Conservation (phyloP, 2,329 filamentous ascomycete genomes). For the Colletotrichum limetticola region DNA sequence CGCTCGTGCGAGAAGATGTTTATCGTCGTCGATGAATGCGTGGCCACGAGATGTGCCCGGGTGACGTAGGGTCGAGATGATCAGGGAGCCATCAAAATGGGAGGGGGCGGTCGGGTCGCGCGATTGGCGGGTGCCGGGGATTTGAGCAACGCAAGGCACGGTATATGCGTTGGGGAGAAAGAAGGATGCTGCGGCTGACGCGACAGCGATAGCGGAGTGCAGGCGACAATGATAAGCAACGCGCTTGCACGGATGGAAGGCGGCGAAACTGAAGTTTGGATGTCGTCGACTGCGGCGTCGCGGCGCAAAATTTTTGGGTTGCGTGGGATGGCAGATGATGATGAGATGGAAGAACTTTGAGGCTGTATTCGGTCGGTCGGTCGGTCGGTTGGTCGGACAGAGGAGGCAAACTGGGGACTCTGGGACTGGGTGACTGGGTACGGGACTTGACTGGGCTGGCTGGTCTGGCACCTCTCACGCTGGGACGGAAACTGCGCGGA, state of each 20-base stretch:
- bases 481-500: constrained; percentile 33
- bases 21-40: constrained; percentile 17
- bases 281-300: constrained; percentile 19
- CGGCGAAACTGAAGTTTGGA: neutral
- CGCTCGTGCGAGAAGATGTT: constrained; percentile 9
- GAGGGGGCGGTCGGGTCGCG: constrained; percentile 35
- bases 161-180: constrained; percentile 18
- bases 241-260: constrained; percentile 10
- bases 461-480: too few relatives aligned
- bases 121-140: constrained; percentile 35
- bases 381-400: constrained; percentile 31
- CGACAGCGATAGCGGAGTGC: constrained; percentile 27
- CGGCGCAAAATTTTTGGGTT: constrained; percentile 32
- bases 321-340: constrained; percentile 22
- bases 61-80: constrained; percentile 34
- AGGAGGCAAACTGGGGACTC: constrained; percentile 28
- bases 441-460: constrained; percentile 23
- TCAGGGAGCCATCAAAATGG: constrained; percentile 37
- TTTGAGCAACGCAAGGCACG: constrained; percentile 32
- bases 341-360: constrained; percentile 36
- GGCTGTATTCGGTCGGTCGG: constrained; percentile 31
- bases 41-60: constrained; percentile 33
- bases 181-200: constrained; percentile 22
- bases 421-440: neutral
- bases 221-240: constrained; percentile 7